Evolutionary conservation across 2,329 filamentous ascomycete species (phyloP).

Genomic region (Leptodontidium sp.): DNA sequence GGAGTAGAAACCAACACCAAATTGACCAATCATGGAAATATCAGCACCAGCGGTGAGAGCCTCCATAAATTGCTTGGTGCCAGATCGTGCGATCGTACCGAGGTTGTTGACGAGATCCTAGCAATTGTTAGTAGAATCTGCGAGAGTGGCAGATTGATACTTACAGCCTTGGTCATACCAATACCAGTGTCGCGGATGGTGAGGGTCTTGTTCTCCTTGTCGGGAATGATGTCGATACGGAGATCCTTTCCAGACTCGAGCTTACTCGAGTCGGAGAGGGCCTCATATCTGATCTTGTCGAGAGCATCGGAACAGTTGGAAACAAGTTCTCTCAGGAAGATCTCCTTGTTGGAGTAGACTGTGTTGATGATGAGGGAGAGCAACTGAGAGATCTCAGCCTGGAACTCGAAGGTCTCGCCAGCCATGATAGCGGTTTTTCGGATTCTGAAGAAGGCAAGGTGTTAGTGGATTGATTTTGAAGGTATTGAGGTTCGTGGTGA

Average conservation of each 20-base stretch:
- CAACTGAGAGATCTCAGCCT: conserved; percentile 99
- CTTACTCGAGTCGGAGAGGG: conserved; percentile 95
- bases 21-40: conserved; percentile 99
- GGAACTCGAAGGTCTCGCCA: conserved; percentile 97
- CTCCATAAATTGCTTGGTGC: conserved; percentile 99
- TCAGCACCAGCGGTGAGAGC: conserved; percentile 97
- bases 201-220: conserved; percentile 97
- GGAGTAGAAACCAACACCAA: conserved; percentile 99
- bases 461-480: conserved; percentile 29
- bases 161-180: conserved; percentile 99
- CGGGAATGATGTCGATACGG: conserved; percentile 97
- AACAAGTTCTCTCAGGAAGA: conserved; percentile 97
- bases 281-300: conserved; percentile 99
- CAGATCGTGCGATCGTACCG: conserved; percentile 98
- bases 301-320: conserved; percentile 99
- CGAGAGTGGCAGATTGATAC: conserved; percentile 50
- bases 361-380: conserved; percentile 99
- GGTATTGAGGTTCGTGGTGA: not conserved
- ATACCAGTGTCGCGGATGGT: conserved; percentile 99
- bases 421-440: conserved; percentile 71
- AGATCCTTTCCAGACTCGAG: conserved; percentile 98
- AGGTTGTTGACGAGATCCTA: conserved; percentile 99
- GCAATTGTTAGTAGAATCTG: conserved; percentile 49
- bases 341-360: conserved; percentile 99
- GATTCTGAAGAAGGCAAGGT: conserved; percentile 26